Evolutionary conservation across 2,329 filamentous ascomycete species (phyloP).

Genomic region (Camptophora hylomeconis): DNA sequence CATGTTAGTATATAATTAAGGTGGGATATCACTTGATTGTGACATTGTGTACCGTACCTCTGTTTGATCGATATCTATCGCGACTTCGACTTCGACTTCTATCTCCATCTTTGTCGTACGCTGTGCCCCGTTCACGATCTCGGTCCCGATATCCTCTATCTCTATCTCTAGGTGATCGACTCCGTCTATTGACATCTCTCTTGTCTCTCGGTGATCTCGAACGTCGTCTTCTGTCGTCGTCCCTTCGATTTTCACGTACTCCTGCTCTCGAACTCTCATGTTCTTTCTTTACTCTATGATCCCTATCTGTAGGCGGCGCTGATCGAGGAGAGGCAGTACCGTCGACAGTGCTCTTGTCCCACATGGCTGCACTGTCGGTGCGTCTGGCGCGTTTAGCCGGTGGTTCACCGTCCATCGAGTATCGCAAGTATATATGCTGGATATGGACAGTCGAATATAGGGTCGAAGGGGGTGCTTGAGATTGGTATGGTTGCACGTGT

Average conservation of each 20-base stretch:
- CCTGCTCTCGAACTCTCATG: conserved; percentile 12
- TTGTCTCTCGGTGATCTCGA: conserved; percentile 12
- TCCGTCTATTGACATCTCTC: conserved; percentile 25
- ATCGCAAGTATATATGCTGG: too few relatives aligned
- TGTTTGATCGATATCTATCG: conserved; percentile 22
- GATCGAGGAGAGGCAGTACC: conserved; percentile 18
- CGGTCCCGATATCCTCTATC: conserved; percentile 21
- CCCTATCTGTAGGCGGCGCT: conserved; percentile 20
- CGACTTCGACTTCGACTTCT: conserved; percentile 22
- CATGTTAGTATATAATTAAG: too few relatives aligned
- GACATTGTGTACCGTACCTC: conserved; percentile 28
- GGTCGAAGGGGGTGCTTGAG: too few relatives aligned
- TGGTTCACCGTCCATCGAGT: conserved; percentile 40
- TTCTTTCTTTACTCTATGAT: too few relatives aligned
- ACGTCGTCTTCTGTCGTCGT: conserved; percentile 12
- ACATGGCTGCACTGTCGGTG: conserved; percentile 48
- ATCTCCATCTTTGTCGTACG: conserved; percentile 19
- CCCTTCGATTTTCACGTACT: conserved; percentile 5
- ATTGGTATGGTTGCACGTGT: too few relatives aligned
- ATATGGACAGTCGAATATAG: too few relatives aligned
- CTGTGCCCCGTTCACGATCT: conserved; percentile 6
- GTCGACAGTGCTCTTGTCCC: conserved; percentile 36
- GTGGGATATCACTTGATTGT: too few relatives aligned
- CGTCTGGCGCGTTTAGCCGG: conserved; percentile 38
- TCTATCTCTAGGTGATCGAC: conserved; percentile 26